Evolutionary conservation across 108 stramenopile species (phyloP), one percentile per base, ranked within the genome.

Genomic region (Pseudonitzschia multiseries): DNA sequence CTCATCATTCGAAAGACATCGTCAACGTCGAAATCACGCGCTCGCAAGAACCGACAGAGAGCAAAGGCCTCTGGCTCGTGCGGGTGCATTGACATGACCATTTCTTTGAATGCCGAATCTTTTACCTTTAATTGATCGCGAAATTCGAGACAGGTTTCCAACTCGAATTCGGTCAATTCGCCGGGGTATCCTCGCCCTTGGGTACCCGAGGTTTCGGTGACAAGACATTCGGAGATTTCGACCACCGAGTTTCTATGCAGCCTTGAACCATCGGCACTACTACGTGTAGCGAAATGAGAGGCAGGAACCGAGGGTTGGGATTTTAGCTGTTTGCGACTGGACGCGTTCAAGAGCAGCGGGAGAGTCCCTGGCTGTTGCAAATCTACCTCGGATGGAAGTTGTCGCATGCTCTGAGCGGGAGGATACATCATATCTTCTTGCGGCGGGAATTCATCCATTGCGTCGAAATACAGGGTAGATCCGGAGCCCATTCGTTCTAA

Each of bases 11-110:
- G 9, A n/a, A 74, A 57, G 0, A 48, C 53, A 36, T 15, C 51
- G 4, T 69, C 40, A 21, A 68, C 51, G 0, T 31, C 66, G 53
- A 74, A 74, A 24, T 67, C 48, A 18, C 73, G 42, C 27, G 73
- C 65, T 0, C 73, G 65, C 26, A 74, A 36, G 27, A 68, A 68
- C 0, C 73, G 56, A 67, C 73, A 74, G 14, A 74, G 50, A 13
- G 73, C 65, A 68, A 68, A 74, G 8, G 73, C 65, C 41, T 74
- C 73, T 4, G 67, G 46, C 57, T 74, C 73, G 28, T 48, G 24
- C 10, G 51, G 40, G 32, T 53, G 12, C 42, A 54, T 65, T 28
- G 65, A 27, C 29, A 65, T 22, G 24, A 74, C 73, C 41, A 74
- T 74, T 42, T 74, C 66, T 15, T 67, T 42, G 48, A 66, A 74